These are phyloP conservation scores for Aspergillus hortae DNA, from an alignment of 2,329 filamentous ascomycete genomes.

Conservation along the genomic window DNA sequence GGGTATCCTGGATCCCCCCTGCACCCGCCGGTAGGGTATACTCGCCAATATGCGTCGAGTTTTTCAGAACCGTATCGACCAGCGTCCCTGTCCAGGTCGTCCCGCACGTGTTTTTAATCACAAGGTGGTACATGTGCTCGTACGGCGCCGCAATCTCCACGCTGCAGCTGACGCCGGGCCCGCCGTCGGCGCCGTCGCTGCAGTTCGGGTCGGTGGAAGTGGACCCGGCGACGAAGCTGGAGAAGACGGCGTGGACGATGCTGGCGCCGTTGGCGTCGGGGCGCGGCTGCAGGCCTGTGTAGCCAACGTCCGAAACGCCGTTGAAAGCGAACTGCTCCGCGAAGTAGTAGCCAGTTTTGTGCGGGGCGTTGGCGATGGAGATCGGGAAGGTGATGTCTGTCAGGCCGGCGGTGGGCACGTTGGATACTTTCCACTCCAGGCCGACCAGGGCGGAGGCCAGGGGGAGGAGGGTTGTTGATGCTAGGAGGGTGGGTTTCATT, in stretches of 20 bases:
- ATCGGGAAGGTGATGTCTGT: slow-evolving; percentile 24
- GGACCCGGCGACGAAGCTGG: slow-evolving; percentile 26
- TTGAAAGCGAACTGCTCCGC: slow-evolving; percentile 27
- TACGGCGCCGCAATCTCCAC: slow-evolving; percentile 21
- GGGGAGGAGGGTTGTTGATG: slow-evolving; percentile 7
- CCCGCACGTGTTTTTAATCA: slow-evolving; percentile 19
- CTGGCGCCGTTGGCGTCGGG: slow-evolving; percentile 12
- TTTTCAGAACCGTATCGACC: slow-evolving; percentile 18
- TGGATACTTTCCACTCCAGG: slow-evolving; percentile 12
- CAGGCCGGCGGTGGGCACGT: slow-evolving; percentile 11
- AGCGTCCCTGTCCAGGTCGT: slow-evolving; percentile 28
- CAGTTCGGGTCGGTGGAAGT: slow-evolving; percentile 22
- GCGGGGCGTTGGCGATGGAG: slow-evolving; percentile 16
- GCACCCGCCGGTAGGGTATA: slow-evolving; percentile 23
- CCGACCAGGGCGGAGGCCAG: slow-evolving; percentile 13
- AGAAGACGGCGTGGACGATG: slow-evolving; percentile 30
- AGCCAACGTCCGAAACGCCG: slow-evolving; percentile 19
- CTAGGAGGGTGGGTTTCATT: slow-evolving; percentile 10
- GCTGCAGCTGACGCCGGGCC: slow-evolving; percentile 23
- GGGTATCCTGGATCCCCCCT: slow-evolving; percentile 18
- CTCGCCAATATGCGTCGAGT: slow-evolving; percentile 21
- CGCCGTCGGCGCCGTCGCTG: slow-evolving; percentile 26
- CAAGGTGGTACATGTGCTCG: slow-evolving; percentile 17
- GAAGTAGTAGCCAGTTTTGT: slow-evolving; percentile 25
- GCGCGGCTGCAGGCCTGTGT: slow-evolving; percentile 27